Percentiles rank a stretch among this genome's conserved stretches.
phyloP scores from a whole-genome alignment of 2,329 filamentous ascomycete genomes.

The Grosmannia penicillata region DNA sequence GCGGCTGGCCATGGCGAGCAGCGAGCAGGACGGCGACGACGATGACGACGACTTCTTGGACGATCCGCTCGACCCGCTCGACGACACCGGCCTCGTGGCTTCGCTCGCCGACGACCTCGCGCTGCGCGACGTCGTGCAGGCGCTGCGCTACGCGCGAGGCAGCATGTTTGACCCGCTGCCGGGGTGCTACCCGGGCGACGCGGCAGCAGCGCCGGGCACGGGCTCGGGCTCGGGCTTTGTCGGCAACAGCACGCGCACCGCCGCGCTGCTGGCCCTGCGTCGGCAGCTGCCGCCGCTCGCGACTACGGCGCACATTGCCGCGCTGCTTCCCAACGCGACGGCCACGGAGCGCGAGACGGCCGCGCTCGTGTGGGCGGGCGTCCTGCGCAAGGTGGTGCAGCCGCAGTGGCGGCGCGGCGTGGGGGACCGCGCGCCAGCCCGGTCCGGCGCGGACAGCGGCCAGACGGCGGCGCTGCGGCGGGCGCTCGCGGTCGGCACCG shows the following conservation, averaged over 20 bases:
- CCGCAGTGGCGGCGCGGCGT: conserved; percentile 36
- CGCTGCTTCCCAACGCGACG: conserved; percentile 46
- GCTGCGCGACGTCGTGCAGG: conserved; percentile 48
- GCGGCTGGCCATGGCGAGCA: conserved; percentile 14
- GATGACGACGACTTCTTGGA: conserved; percentile 22
- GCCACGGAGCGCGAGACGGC: conserved; percentile 53
- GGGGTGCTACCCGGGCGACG: conserved; percentile 24
- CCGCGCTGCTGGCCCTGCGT: conserved; percentile 49
- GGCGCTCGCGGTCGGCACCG: conserved; percentile 19
- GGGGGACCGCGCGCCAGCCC: conserved; percentile 11
- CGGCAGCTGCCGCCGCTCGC: conserved; percentile 46
- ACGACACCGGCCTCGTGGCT: conserved; percentile 43
- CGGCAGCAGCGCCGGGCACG: too few species aligned
- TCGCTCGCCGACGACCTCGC: conserved; percentile 39
- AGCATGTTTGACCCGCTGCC: conserved; percentile 53
- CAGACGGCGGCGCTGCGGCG: conserved; percentile 30
- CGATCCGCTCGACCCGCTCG: conserved; percentile 22
- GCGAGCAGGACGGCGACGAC: conserved; percentile 19
- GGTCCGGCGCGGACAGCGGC: neutral
- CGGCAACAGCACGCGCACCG: conserved; percentile 26
- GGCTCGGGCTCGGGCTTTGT: too few species aligned
- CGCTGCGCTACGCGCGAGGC: conserved; percentile 44
- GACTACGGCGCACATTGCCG: conserved; percentile 50
- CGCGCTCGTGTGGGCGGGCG: conserved; percentile 39
- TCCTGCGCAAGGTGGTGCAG: conserved; percentile 43